Percentiles rank a stretch among this genome's conserved stretches.
phyloP scores from a whole-genome alignment of 441 rosid species.

The Arabidopsis hybrid region DNA sequence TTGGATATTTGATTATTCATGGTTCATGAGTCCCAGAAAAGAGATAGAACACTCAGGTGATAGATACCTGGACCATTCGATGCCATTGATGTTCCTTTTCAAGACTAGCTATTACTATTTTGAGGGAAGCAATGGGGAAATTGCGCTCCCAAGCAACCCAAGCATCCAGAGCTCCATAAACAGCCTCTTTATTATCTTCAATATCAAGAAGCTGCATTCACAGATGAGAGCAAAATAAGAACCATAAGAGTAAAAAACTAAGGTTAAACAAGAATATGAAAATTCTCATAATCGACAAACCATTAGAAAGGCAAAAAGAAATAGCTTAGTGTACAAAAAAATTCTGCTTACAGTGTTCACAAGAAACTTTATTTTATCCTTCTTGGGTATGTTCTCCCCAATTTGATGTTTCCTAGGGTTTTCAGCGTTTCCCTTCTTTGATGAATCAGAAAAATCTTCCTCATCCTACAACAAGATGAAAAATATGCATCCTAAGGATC shows the following conservation, averaged over 20 bases:
- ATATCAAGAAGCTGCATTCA: constrained; percentile 75
- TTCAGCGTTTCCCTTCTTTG: constrained; percentile 43
- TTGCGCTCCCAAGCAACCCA: constrained; percentile 97
- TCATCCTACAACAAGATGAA: constrained; percentile 37
- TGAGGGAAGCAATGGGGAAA: constrained; percentile 84
- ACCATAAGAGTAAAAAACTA: neutral
- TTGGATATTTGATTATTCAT: constrained; percentile 9
- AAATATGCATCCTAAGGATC: constrained; percentile 18
- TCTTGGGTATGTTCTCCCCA: constrained; percentile 80
- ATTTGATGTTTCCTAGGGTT: constrained; percentile 50
- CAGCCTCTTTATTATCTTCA: constrained; percentile 81
- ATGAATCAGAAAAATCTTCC: constrained; percentile 35
- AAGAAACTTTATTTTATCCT: constrained; percentile 75
- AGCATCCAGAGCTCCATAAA: constrained; percentile 92
- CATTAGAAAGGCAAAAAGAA: constrained; percentile 13
- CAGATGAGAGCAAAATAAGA: neutral
- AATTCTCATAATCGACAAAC: constrained; percentile 19
- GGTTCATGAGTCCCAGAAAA: neutral
- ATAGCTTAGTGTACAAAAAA: neutral
- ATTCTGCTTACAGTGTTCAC: constrained; percentile 68
- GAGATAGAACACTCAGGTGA: neutral
- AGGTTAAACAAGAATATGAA: constrained; percentile 2
- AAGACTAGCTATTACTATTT: constrained; percentile 69
- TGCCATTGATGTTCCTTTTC: constrained; percentile 96
- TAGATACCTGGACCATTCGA: constrained; percentile 77